Evolutionary conservation across 768 basidiomycete species (phyloP).

Genomic region (Cystofilobasidium bisporidii): DNA sequence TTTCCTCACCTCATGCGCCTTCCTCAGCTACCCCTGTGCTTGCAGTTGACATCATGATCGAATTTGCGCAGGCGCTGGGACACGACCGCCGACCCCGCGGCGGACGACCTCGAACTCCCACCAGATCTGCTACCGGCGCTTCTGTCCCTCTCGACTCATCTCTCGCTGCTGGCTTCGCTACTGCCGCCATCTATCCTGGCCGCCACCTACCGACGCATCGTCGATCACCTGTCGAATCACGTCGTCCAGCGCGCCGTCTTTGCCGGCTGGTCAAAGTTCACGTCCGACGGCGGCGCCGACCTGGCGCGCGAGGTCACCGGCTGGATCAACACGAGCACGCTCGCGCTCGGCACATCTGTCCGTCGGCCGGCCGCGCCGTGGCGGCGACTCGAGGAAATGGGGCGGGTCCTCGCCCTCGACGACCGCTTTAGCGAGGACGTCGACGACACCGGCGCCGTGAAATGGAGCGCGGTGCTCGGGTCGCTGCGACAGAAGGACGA

Average conservation of each 20-base stretch:
- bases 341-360: constrained; percentile 44
- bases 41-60: too few relatives aligned
- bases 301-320: constrained; percentile 64
- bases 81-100: constrained; percentile 35
- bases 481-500: background rate
- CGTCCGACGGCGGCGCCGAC: constrained; percentile 51
- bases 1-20: constrained; percentile 37
- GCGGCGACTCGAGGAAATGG: constrained; percentile 47
- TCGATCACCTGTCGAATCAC: constrained; percentile 60
- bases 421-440: background rate
- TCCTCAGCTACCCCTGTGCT: background rate
- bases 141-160: constrained; percentile 67
- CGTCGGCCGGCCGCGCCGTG: constrained; percentile 53
- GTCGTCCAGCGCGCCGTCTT: constrained; percentile 77
- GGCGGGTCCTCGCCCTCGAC: constrained; percentile 1
- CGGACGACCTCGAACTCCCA: constrained; percentile 46
- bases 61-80: constrained; percentile 27
- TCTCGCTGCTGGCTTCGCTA: constrained; percentile 56
- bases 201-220: constrained; percentile 56
- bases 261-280: constrained; percentile 56
- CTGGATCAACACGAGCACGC: constrained; percentile 70
- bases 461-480: background rate
- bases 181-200: constrained; percentile 53
- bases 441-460: background rate
- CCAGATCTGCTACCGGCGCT: constrained; percentile 66